A percentile compares a stretch with the other conserved stretches of the same genome.
Evolutionary conservation across 306 rosid genomes (phyloP).

Genomic region (Vachellia collinsii): DNA sequence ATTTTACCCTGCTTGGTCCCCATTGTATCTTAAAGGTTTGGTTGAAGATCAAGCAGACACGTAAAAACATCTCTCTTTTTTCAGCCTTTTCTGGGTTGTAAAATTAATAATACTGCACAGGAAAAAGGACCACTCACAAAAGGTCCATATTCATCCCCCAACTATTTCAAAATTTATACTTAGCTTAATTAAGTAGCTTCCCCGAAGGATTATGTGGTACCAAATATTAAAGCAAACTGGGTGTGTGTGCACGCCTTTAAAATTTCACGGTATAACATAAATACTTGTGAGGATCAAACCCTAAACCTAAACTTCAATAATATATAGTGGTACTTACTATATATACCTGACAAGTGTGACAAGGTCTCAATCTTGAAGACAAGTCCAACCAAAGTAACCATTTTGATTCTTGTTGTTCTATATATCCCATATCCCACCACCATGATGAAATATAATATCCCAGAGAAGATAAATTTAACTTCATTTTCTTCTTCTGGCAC

Average conservation of each 20-base stretch:
- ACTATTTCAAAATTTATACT: neutral
- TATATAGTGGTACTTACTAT: neutral
- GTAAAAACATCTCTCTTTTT: neutral
- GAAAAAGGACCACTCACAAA: neutral
- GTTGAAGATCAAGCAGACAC: conserved; percentile 27
- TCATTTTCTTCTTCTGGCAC: conserved; percentile 1
- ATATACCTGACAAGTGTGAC: neutral
- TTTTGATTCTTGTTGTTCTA: neutral
- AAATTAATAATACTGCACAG: neutral
- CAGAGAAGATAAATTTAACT: neutral
- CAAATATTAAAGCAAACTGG: neutral
- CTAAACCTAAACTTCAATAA: conserved; percentile 9
- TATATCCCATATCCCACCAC: no score
- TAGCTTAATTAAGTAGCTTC: neutral
- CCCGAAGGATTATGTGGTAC: neutral
- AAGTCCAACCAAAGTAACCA: neutral
- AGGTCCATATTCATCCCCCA: neutral
- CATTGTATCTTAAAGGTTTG: conserved; percentile 15
- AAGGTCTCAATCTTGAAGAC: neutral
- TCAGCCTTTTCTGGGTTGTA: conserved; percentile 23
- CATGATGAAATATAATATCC: neutral
- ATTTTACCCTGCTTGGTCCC: conserved; percentile 11
- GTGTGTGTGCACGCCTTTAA: neutral
- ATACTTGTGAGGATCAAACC: neutral
- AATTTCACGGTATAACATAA: neutral